Evolutionary conservation across 2,329 filamentous ascomycete species (phyloP), one percentile per base, ranked within the genome.

Genomic region (Colletotrichum chlorophyti): DNA sequence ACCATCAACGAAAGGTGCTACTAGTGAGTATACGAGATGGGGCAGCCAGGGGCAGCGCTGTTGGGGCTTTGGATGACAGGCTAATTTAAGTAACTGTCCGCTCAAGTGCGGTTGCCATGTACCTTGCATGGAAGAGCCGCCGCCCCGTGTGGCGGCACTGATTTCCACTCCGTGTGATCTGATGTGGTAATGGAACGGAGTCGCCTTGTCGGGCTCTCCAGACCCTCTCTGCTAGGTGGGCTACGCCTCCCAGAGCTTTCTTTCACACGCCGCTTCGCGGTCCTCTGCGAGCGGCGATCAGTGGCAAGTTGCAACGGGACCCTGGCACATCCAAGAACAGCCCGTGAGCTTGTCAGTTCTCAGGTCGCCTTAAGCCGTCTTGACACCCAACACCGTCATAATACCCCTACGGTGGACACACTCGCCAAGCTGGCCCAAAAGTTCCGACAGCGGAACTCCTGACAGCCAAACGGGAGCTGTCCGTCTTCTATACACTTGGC

Each of bases 271-370:
- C 6, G 10, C 38, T 14, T 24, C 38, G 9, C 10, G 21, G 11
- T 12, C 10, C 37, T 43, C 34, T 48, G 17, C 12, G 11, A 31
- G 34, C 37, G 55, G 9, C 50, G 55, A 59, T 59, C 55, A 43
- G 55, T 49, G 42, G 55, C 35, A 48, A 59, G 35, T n/a, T n/a
- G n/a, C n/a, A n/a, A n/a, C n/a, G n/a, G 29, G 17, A 7, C 42
- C 53, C 53, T 26, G 17, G 35, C 40, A 35, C 2, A 21, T 24
- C 15, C 5, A 43, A 21, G 40, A 29, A 35, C 41, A 11, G 41
- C 38, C 48, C 46, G 21, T 24, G 37, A 43, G 50, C 55, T 54
- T 54, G 50, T 54, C 50, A 59, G 46, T 54, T 58, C 49, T 46
- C 41, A 42, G 31, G 37, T 24, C 50, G n/a, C n/a, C n/a, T n/a